These are phyloP conservation scores for Aspergillus versicolor DNA, from an alignment of 2,329 filamentous ascomycete species.

Conservation along the genomic window DNA sequence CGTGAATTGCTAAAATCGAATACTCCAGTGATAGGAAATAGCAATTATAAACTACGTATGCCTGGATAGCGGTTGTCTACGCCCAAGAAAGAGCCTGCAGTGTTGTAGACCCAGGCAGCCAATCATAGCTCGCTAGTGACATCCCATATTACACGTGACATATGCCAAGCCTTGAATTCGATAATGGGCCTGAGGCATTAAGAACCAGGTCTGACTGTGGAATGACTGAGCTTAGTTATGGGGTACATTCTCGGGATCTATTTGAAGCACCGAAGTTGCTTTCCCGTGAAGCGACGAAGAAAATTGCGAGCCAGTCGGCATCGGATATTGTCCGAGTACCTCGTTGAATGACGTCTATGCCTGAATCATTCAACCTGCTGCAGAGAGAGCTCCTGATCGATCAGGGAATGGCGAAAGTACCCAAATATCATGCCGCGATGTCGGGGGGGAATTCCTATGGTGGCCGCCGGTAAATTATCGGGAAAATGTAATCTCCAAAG, in stretches of 20 bases:
- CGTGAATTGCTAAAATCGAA: background rate
- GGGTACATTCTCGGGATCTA: background rate
- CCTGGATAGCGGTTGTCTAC: background rate
- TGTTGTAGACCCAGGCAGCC: background rate
- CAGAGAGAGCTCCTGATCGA: no score
- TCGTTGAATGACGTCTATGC: background rate
- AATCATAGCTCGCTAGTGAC: background rate
- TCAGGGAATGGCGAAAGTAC: no score
- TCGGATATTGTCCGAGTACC: background rate
- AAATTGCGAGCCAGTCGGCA: background rate
- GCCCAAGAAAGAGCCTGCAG: no score
- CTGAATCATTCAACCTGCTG: no score
- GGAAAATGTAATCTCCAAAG: background rate
- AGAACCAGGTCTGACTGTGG: no score
- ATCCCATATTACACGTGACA: background rate
- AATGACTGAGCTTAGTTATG: no score
- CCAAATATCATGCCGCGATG: no score
- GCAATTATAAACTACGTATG: background rate
- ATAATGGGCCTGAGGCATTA: no score
- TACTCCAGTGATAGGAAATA: background rate
- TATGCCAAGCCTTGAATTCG: background rate
- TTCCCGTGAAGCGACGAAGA: no score
- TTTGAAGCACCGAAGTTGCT: background rate
- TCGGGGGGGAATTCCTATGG: no score
- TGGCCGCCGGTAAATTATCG: no score